Conservation (phyloP, 2,329 filamentous ascomycete genomes). For the Aspergillus flavus region DNA sequence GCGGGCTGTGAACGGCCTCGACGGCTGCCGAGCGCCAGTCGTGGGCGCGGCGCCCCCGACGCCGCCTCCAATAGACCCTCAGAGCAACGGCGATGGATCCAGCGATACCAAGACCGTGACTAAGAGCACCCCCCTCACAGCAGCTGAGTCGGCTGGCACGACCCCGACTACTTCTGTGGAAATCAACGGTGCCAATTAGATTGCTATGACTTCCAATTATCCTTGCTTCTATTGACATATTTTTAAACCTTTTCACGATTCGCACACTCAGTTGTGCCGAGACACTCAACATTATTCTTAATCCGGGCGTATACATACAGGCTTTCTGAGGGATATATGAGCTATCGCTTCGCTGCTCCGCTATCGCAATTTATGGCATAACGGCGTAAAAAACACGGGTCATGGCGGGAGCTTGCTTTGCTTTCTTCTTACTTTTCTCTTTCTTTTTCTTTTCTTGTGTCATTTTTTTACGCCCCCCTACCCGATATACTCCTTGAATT, state of each 20-base stretch:
- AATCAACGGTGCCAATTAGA: conserved; percentile 29
- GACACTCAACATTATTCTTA: conserved; percentile 30
- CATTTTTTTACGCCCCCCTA: conserved; percentile 14
- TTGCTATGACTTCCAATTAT: conserved; percentile 5
- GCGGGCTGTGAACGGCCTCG: conserved; percentile 34
- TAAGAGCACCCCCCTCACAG: conserved; percentile 36
- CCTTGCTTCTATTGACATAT: conserved; percentile 30
- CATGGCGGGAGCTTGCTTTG: conserved; percentile 25
- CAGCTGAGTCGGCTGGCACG: conserved; percentile 31
- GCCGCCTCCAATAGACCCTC: conserved; percentile 67
- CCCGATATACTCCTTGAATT: conserved; percentile 13
- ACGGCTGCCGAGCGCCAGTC: conserved; percentile 50
- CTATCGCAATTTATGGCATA: conserved; percentile 32
- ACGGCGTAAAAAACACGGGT: conserved; percentile 35
- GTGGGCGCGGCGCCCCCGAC: conserved; percentile 64
- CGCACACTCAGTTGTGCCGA: background rate
- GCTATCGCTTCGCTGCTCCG: conserved; percentile 25
- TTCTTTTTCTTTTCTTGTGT: conserved; percentile 21
- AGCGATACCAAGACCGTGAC: conserved; percentile 39
- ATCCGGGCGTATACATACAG: conserved; percentile 43
- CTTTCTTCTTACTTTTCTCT: conserved; percentile 17
- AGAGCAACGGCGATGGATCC: conserved; percentile 58
- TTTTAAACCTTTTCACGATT: conserved; percentile 21
- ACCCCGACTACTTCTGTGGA: conserved; percentile 30
- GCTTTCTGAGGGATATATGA: conserved; percentile 36